These are phyloP conservation scores for Hortaea werneckii DNA, from an alignment of 2,329 filamentous ascomycete genomes.

Conservation along the genomic window DNA sequence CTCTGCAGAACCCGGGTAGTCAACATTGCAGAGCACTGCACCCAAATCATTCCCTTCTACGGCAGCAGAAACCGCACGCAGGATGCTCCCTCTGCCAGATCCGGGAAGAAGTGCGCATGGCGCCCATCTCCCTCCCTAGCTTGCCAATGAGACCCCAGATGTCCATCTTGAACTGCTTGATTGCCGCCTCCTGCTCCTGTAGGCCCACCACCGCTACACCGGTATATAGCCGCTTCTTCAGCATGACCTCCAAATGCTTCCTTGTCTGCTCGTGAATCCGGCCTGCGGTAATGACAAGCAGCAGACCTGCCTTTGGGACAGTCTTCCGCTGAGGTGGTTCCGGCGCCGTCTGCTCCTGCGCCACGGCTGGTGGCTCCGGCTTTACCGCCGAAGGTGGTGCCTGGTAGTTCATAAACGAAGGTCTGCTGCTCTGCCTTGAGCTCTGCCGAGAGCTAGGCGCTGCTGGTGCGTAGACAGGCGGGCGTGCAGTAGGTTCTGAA, in stretches of 20 bases:
- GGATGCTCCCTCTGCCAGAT: constrained; percentile 12
- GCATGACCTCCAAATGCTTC: constrained; percentile 1
- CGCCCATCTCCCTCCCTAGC: constrained; percentile 14
- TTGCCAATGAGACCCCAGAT: constrained; percentile 12
- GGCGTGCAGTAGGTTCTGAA: neutral
- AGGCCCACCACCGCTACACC: constrained; percentile 4
- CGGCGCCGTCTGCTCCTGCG: neutral
- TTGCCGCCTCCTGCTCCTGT: constrained; percentile 5
- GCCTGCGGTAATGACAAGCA: constrained; percentile 3
- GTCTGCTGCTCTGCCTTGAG: constrained; percentile 1
- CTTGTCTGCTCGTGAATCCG: constrained; percentile 1
- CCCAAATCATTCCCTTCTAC: constrained; percentile 9
- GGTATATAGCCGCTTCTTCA: constrained; percentile 2
- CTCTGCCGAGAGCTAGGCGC: neutral
- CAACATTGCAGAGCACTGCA: constrained; percentile 18
- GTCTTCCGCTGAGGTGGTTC: neutral
- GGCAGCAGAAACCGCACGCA: constrained; percentile 7
- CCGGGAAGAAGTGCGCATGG: constrained; percentile 11
- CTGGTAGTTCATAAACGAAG: constrained; percentile 9
- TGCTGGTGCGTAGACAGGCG: neutral
- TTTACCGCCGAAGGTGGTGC: neutral
- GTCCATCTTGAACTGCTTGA: constrained; percentile 17
- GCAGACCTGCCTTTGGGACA: neutral
- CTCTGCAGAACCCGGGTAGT: constrained; percentile 3
- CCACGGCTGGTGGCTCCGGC: neutral